phyloP scores from a whole-genome alignment of 2,329 filamentous ascomycete genomes.

The Sclerotiophoma versabilis region DNA sequence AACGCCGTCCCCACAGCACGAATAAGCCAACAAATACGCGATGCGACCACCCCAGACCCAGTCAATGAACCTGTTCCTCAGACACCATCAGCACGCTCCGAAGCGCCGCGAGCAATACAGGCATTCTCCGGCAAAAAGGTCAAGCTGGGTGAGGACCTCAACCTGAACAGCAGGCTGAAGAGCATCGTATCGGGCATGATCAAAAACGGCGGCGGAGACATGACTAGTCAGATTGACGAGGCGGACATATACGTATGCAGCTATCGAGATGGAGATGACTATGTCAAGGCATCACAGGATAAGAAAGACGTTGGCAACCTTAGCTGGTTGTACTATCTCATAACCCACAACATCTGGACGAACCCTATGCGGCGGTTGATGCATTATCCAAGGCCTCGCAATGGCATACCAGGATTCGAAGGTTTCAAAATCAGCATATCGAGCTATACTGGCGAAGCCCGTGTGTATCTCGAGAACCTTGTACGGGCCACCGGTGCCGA shows the following conservation, averaged over 20 bases:
- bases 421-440: constrained; percentile 84
- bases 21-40: constrained; percentile 52
- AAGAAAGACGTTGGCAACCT: constrained; percentile 90
- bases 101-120: constrained; percentile 46
- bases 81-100: constrained; percentile 27
- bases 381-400: constrained; percentile 84
- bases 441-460: constrained; percentile 94
- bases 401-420: constrained; percentile 81
- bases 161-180: constrained; percentile 70
- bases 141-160: constrained; percentile 77
- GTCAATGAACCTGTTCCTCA: constrained; percentile 30
- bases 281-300: constrained; percentile 75
- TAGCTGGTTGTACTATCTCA: constrained; percentile 91
- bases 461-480: constrained; percentile 91
- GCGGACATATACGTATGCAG: constrained; percentile 88
- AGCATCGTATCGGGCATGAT: constrained; percentile 76
- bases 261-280: constrained; percentile 82
- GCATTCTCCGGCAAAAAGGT: constrained; percentile 82
- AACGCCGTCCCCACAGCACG: constrained; percentile 52
- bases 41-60: constrained; percentile 45
- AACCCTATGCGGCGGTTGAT: constrained; percentile 82
- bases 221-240: constrained; percentile 70
- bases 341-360: constrained; percentile 87
- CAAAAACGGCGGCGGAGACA: constrained; percentile 70
- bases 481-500: constrained; percentile 83